A percentile compares a stretch with the other conserved stretches of the same genome.
Conservation (phyloP, 306 rosid genomes). For the Pterocarpus santalinus region DNA sequence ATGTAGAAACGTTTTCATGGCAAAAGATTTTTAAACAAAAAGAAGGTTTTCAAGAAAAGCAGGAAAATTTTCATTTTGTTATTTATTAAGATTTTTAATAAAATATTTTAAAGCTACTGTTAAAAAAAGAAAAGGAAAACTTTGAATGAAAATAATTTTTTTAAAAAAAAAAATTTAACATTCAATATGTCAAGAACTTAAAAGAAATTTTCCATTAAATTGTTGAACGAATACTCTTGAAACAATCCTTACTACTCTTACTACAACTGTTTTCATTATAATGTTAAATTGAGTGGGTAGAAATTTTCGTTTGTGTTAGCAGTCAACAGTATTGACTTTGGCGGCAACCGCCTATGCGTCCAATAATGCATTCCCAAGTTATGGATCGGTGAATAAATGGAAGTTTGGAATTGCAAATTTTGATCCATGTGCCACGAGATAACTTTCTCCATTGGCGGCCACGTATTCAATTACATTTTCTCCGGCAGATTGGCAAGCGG, state of each 20-base stretch:
- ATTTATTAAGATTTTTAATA: no score
- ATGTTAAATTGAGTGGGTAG: neutral
- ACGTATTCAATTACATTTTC: neutral
- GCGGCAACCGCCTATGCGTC: neutral
- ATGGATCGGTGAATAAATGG: neutral
- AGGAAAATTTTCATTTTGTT: no score
- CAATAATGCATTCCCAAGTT: neutral
- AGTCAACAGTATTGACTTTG: neutral
- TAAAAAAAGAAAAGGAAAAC: no score
- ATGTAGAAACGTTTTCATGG: no score
- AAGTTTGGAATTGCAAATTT: neutral
- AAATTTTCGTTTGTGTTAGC: neutral
- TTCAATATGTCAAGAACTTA: no score
- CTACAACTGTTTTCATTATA: neutral
- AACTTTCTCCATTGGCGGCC: constrained; percentile 15
- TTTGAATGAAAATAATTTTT: no score
- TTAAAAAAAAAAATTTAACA: neutral
- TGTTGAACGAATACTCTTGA: no score
- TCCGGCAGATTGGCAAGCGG: neutral
- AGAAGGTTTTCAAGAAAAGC: no score
- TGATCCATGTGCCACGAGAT: constrained; percentile 41
- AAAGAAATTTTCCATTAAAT: no score
- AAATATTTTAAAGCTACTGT: no score
- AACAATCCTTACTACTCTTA: neutral
- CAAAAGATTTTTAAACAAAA: no score